Conservation (phyloP, 345 rosid species). For the Citrus medica region DNA sequence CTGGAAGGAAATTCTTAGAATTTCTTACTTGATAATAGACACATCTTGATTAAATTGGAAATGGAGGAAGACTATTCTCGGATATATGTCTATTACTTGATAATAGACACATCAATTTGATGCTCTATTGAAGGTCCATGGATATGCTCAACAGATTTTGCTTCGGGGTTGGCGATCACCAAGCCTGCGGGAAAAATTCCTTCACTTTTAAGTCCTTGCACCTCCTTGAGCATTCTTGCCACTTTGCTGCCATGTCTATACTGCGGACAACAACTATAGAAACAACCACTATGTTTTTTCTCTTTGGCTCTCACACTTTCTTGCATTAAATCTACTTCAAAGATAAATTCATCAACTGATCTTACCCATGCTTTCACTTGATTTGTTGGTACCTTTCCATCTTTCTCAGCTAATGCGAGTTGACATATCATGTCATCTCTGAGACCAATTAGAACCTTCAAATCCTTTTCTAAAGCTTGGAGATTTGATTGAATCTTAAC, state of each 20-base stretch:
- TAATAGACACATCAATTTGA: background rate
- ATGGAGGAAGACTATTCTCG: too few species aligned
- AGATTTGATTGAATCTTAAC: conserved; percentile 28
- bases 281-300: background rate
- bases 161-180: conserved; percentile 9
- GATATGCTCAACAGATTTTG: conserved; percentile 22
- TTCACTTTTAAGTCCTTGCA: conserved; percentile 11
- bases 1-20: too few species aligned
- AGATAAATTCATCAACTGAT: background rate
- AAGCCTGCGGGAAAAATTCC: conserved; percentile 20
- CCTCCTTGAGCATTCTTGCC: conserved; percentile 16
- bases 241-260: conserved; percentile 6
- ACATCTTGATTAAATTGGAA: too few species aligned
- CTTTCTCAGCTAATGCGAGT: conserved; percentile 21
- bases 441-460: conserved; percentile 8
- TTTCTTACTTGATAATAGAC: too few species aligned
- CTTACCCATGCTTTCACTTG: conserved; percentile 19
- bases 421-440: conserved; percentile 11
- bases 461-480: conserved; percentile 13
- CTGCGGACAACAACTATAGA: background rate
- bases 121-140: conserved; percentile 31
- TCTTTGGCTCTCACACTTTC: background rate
- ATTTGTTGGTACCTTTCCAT: conserved; percentile 12
- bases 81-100: too few species aligned
- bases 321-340: background rate